Evolutionary conservation across 176 grass and related monocot genomes (phyloP).

Genomic region (Typha latifolia): DNA sequence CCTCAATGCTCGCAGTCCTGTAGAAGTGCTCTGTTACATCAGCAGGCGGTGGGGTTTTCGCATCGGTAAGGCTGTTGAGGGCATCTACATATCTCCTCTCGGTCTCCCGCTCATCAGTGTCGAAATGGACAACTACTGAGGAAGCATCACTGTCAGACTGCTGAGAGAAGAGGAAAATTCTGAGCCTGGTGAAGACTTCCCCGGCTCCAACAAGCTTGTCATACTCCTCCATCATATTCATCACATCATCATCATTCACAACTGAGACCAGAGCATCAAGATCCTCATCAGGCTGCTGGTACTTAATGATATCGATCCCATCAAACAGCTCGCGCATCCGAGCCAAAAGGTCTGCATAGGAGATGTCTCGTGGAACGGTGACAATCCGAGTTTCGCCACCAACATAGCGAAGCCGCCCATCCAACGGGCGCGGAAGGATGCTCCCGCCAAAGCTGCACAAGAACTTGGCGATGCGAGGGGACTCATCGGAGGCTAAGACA

Average conservation of each 20-base stretch:
- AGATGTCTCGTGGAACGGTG: slow-evolving; percentile 41
- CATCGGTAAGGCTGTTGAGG: slow-evolving; percentile 63
- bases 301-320: slow-evolving; percentile 69
- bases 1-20: slow-evolving; percentile 35
- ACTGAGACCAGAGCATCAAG: slow-evolving; percentile 83
- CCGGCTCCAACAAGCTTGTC: slow-evolving; percentile 63
- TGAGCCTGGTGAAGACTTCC: slow-evolving; percentile 58
- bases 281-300: slow-evolving; percentile 95
- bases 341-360: slow-evolving; percentile 39
- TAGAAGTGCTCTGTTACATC: slow-evolving; percentile 50
- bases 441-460: slow-evolving; percentile 85
- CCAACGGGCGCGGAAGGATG: slow-evolving; percentile 73
- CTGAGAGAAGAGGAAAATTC: slow-evolving; percentile 84
- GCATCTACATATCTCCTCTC: slow-evolving; percentile 90
- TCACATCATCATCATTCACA: slow-evolving; percentile 87
- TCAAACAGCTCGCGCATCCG: slow-evolving; percentile 71
- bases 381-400: slow-evolving; percentile 79
- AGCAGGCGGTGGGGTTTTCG: slow-evolving; percentile 40
- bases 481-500: slow-evolving; percentile 19
- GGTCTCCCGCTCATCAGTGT: slow-evolving; percentile 54
- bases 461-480: slow-evolving; percentile 66
- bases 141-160: slow-evolving; percentile 42
- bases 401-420: slow-evolving; percentile 68
- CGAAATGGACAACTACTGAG: slow-evolving; percentile 32
- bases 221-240: slow-evolving; percentile 99